phyloP scores from a whole-genome alignment of 2,329 filamentous ascomycete genomes.

The Didymella pomorum region DNA sequence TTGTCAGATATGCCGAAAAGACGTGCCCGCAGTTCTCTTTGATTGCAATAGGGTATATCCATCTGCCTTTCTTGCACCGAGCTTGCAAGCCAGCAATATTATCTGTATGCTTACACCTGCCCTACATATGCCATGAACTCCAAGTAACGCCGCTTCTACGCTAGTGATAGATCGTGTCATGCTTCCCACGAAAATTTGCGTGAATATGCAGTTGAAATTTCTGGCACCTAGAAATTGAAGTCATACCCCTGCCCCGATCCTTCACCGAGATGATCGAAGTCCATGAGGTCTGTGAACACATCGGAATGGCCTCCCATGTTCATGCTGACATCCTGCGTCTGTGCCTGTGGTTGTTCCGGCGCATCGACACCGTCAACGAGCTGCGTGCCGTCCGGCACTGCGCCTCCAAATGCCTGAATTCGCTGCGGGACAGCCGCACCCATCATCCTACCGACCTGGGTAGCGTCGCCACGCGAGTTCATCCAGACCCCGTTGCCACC shows the following conservation, averaged over 20 bases:
- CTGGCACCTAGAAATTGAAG: constrained; percentile 7
- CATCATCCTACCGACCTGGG: constrained; percentile 30
- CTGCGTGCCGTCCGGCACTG: constrained; percentile 49
- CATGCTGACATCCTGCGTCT: constrained; percentile 10
- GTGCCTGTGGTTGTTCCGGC: constrained; percentile 29
- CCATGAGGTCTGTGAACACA: constrained; percentile 18
- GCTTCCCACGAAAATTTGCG: background rate
- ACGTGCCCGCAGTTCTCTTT: too few species aligned
- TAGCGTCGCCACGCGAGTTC: constrained; percentile 57
- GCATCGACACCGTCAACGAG: constrained; percentile 53
- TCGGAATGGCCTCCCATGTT: constrained; percentile 10
- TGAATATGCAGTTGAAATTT: background rate
- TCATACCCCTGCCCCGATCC: constrained; percentile 7
- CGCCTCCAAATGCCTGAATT: constrained; percentile 53
- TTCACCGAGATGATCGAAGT: constrained; percentile 16
- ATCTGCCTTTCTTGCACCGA: background rate
- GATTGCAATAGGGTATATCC: constrained; percentile 1
- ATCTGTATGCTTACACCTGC: background rate
- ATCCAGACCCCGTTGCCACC: constrained; percentile 57
- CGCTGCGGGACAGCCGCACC: constrained; percentile 46
- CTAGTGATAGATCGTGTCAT: background rate
- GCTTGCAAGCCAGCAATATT: background rate
- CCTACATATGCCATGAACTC: background rate
- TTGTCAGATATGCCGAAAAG: too few species aligned
- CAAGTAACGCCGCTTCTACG: background rate